These are phyloP conservation scores for Floccularia luteovirens DNA, from an alignment of 768 basidiomycete species.

Conservation along the genomic window DNA sequence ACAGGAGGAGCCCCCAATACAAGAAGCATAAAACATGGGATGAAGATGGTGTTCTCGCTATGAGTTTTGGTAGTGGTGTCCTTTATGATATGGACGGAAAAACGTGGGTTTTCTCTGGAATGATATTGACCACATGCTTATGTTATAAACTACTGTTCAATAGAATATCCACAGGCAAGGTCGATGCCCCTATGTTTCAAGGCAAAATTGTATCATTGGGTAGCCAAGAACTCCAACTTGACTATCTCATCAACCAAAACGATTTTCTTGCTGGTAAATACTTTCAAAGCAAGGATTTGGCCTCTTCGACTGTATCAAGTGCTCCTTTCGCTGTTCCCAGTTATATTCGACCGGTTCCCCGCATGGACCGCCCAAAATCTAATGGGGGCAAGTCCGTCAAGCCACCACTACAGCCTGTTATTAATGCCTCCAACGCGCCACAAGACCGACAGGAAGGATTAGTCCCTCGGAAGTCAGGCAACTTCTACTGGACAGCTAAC, in stretches of 20 bases:
- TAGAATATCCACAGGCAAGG: constrained; percentile 48
- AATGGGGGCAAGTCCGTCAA: too few species aligned
- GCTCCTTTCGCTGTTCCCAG: constrained; percentile 12
- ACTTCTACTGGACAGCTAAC: constrained; percentile 63
- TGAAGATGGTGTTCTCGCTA: constrained; percentile 64
- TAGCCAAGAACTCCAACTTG: constrained; percentile 60
- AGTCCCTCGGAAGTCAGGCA: too few species aligned
- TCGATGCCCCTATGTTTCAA: constrained; percentile 29
- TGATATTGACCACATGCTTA: constrained; percentile 1
- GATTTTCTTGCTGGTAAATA: constrained; percentile 63
- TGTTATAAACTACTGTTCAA: constrained; percentile 1
- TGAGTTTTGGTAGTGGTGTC: constrained; percentile 34
- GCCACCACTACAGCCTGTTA: background rate
- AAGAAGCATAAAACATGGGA: constrained; percentile 93
- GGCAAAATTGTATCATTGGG: constrained; percentile 31
- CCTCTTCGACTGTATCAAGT: constrained; percentile 8
- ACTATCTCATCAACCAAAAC: constrained; percentile 41
- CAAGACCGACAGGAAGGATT: too few species aligned
- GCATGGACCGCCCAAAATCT: too few species aligned
- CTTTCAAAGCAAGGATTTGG: constrained; percentile 31
- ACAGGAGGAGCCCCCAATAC: constrained; percentile 59
- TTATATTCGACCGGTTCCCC: too few species aligned
- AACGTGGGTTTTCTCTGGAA: constrained; percentile 39
- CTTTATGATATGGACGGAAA: constrained; percentile 61
- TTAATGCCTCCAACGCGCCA: background rate